These are phyloP conservation scores for Inga laurina DNA, from an alignment of 306 rosid genomes.

Conservation along the genomic window DNA sequence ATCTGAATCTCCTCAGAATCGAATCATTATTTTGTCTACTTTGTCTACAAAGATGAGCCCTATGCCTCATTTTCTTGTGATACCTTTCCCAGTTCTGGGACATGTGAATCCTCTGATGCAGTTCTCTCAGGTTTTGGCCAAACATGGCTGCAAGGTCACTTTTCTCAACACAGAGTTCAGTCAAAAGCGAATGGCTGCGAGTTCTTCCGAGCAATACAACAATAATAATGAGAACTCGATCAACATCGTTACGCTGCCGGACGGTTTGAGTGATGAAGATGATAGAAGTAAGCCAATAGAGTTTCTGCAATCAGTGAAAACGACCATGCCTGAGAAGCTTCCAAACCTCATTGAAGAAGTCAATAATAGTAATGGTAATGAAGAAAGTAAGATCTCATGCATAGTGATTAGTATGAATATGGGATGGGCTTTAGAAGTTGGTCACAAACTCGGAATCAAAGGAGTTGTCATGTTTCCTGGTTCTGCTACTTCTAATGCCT, in stretches of 20 bases:
- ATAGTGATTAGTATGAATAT: not conserved
- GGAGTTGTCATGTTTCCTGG: not conserved
- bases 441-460: not conserved
- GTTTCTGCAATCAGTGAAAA: not conserved
- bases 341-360: not conserved
- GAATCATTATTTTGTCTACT: not conserved
- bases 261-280: not conserved
- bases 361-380: not conserved
- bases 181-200: not conserved
- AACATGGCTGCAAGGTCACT: slow-evolving; percentile 6
- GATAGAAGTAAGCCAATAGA: not conserved
- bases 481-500: not conserved
- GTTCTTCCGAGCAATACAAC: not conserved
- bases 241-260: not conserved
- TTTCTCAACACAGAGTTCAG: not conserved
- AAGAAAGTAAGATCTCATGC: not conserved
- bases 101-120: not conserved
- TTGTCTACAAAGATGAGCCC: not conserved
- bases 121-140: not conserved
- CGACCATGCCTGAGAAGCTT: not conserved
- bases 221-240: not conserved
- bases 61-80: not conserved
- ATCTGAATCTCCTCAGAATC: too few species aligned
- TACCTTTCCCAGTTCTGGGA: not conserved
- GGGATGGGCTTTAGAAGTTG: slow-evolving; percentile 12